Evolutionary conservation across 495 filamentous ascomycete species (phyloP).

Genomic region (Neurospora tetraspora): DNA sequence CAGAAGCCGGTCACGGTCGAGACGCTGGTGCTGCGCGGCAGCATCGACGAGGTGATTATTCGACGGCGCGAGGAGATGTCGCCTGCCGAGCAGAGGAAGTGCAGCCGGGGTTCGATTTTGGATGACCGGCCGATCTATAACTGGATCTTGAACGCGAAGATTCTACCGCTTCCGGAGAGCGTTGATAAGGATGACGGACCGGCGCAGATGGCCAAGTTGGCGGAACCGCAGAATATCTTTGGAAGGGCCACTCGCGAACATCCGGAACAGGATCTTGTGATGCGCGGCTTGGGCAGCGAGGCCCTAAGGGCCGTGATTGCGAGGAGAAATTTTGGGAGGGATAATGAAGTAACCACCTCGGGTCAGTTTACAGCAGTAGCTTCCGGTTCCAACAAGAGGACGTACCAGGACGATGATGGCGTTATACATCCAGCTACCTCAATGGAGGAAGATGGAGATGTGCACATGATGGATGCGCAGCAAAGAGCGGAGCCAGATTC

Average conservation of each 20-base stretch:
- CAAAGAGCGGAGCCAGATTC: background rate
- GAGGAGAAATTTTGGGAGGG: background rate
- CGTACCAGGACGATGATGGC: background rate
- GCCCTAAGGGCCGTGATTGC: background rate
- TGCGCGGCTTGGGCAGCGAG: background rate
- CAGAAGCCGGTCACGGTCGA: constrained; percentile 72
- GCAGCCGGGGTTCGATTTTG: constrained; percentile 41
- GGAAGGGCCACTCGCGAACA: constrained; percentile 28
- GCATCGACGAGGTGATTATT: constrained; percentile 79
- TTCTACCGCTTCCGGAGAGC: constrained; percentile 48
- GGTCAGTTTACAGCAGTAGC: background rate
- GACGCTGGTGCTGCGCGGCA: constrained; percentile 71
- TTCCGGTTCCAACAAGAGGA: background rate
- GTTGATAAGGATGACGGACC: constrained; percentile 14
- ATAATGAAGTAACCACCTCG: background rate
- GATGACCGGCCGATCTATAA: constrained; percentile 69
- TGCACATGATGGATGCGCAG: background rate
- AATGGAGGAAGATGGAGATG: background rate
- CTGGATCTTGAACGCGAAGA: constrained; percentile 65
- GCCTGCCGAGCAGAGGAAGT: constrained; percentile 57
- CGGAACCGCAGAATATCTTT: constrained; percentile 49
- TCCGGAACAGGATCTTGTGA: constrained; percentile 28
- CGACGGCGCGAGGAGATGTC: constrained; percentile 68
- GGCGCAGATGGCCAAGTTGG: constrained; percentile 47
- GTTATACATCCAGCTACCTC: background rate